Conservation (phyloP, 2,329 filamentous ascomycete species). For the Fusarium sublunatum region DNA sequence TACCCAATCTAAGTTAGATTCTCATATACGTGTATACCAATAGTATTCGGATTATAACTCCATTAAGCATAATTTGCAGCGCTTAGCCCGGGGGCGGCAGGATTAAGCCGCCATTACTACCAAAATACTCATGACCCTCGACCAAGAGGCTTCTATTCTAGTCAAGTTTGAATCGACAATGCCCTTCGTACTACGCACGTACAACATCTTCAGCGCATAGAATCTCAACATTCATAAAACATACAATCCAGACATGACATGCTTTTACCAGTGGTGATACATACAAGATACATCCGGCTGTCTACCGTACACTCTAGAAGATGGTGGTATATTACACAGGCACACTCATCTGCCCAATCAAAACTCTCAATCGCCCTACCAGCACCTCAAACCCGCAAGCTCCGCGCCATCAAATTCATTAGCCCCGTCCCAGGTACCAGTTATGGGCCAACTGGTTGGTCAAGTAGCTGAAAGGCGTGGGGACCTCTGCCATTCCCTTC, state of each 20-base stretch:
- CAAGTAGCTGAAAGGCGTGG: conserved; percentile 79
- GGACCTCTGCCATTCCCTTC: conserved; percentile 82
- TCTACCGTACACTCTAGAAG: conserved; percentile 48
- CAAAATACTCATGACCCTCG: background rate
- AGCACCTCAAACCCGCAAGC: conserved; percentile 17
- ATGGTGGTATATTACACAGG: conserved; percentile 50
- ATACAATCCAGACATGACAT: conserved; percentile 21
- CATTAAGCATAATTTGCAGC: background rate
- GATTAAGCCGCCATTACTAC: background rate
- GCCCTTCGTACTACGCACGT: background rate
- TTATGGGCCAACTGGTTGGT: conserved; percentile 87
- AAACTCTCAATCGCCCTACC: conserved; percentile 23
- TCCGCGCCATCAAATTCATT: conserved; percentile 44
- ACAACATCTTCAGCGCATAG: background rate
- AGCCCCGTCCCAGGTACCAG: conserved; percentile 91
- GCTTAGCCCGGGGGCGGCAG: background rate
- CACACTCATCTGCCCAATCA: conserved; percentile 38
- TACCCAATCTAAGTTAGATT: background rate
- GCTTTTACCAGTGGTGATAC: conserved; percentile 47
- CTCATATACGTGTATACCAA: too few species aligned
- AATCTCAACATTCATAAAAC: background rate
- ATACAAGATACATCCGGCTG: conserved; percentile 46
- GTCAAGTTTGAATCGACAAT: too few species aligned
- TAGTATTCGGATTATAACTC: background rate
- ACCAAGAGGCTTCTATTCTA: too few species aligned